Conservation (phyloP, 495 filamentous ascomycete genomes). For the Neurospora tetraspora region DNA sequence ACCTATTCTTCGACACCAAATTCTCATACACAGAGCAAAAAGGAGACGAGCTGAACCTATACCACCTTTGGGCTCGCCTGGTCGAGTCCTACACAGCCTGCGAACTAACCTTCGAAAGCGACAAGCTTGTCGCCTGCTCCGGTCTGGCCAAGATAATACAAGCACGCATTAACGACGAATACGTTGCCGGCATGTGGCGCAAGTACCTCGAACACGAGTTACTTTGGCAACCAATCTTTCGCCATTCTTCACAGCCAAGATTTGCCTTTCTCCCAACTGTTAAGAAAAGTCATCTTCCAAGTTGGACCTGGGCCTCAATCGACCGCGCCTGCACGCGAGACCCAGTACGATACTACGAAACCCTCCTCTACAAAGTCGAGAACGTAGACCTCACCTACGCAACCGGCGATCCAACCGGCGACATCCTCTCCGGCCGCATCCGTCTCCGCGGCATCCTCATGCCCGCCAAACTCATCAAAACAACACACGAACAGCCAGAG, state of each 20-base stretch:
- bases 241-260: accelerated
- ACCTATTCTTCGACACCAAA: not conserved
- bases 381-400: not conserved
- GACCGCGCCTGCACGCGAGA: not conserved
- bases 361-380: not conserved
- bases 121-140: constrained; percentile 3
- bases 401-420: not conserved
- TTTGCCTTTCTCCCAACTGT: not conserved
- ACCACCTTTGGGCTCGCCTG: not conserved
- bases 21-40: not conserved
- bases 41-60: not conserved
- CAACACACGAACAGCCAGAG: not conserved
- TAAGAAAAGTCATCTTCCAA: not conserved
- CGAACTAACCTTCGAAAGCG: not conserved
- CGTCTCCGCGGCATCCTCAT: not conserved
- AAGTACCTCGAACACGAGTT: constrained; percentile 1
- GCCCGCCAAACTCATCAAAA: not conserved
- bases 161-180: not conserved
- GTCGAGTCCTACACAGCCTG: not conserved
- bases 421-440: not conserved
- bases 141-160: not conserved
- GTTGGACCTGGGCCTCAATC: not conserved
- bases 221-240: not conserved
- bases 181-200: constrained; percentile 4
- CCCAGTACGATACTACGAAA: not conserved